A percentile compares a stretch with the other conserved stretches of the same genome.
These are phyloP conservation scores for Paramecium primaurelia DNA, from an alignment of 73 alveolate species.

Conservation along the genomic window DNA sequence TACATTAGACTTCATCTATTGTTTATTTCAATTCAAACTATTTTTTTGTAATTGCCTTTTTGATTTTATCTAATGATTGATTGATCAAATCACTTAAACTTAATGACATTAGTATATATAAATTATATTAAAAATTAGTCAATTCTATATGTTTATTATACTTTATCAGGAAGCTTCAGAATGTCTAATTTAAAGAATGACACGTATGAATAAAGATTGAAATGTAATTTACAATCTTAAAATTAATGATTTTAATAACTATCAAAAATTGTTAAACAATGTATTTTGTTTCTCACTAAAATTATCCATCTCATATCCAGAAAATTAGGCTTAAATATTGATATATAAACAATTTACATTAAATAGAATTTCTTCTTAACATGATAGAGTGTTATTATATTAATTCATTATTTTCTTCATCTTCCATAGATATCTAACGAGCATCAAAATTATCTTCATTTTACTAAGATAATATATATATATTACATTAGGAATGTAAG, in stretches of 20 bases:
- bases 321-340: background rate
- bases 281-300: background rate
- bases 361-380: conserved; percentile 63
- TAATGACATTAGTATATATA: background rate
- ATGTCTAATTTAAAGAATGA: background rate
- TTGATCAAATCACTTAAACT: conserved; percentile 9
- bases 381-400: background rate
- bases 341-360: conserved; percentile 15
- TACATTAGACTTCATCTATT: background rate
- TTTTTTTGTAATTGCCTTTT: conserved; percentile 10
- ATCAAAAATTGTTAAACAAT: conserved; percentile 18
- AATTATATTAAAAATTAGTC: background rate
- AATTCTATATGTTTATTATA: background rate
- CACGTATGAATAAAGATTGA: background rate
- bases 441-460: conserved; percentile 68
- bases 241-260: background rate
- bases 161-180: background rate
- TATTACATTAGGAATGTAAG: conserved; percentile 76
- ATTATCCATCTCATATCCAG: conserved; percentile 19
- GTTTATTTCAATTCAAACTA: background rate
- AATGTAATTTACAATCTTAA: background rate
- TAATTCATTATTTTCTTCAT: conserved; percentile 53
- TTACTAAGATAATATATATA: background rate
- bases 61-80: background rate
- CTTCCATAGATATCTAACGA: conserved; percentile 57